phyloP scores from a whole-genome alignment of 805 yeast species.

The Candida hispaniensis region DNA sequence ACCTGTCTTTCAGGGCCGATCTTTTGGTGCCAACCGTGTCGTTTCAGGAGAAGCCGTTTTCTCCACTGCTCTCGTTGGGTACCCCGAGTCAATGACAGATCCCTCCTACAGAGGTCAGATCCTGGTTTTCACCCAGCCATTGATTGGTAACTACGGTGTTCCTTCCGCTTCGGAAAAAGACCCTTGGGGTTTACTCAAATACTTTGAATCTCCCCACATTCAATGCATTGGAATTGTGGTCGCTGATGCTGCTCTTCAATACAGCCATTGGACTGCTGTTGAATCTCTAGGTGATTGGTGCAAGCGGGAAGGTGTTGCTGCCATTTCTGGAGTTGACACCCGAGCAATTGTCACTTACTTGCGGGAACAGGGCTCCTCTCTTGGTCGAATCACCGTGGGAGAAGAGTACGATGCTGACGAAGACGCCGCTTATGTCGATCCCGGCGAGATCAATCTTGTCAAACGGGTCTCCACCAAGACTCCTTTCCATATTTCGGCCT shows the following conservation, averaged over 20 bases:
- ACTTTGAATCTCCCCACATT: conserved; percentile 81
- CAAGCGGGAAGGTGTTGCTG: conserved; percentile 89
- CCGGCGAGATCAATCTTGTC: conserved; percentile 80
- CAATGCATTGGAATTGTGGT: conserved; percentile 97
- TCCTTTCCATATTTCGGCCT: conserved; percentile 76
- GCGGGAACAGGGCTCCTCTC: conserved; percentile 92
- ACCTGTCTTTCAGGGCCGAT: conserved; percentile 83
- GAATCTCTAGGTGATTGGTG: conserved; percentile 95
- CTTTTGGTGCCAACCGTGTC: conserved; percentile 91
- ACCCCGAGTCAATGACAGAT: conserved; percentile 98
- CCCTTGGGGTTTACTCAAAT: conserved; percentile 72
- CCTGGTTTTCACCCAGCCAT: conserved; percentile 90
- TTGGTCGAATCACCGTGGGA: conserved; percentile 82
- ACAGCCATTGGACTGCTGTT: conserved; percentile 99
- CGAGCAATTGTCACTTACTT: conserved; percentile 85
- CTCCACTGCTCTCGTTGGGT: conserved; percentile 95
- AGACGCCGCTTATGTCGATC: conserved; percentile 84
- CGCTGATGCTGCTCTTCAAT: conserved; percentile 86
- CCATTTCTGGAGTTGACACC: conserved; percentile 95
- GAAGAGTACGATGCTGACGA: conserved; percentile 87
- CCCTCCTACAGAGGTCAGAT: conserved; percentile 97
- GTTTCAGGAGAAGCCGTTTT: conserved; percentile 96
- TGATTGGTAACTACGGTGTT: conserved; percentile 97
- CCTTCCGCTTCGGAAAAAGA: conserved; percentile 78
- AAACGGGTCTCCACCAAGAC: conserved; percentile 90